These are phyloP conservation scores for Entonaema liquescens DNA, from an alignment of 495 filamentous ascomycete genomes.

Conservation along the genomic window DNA sequence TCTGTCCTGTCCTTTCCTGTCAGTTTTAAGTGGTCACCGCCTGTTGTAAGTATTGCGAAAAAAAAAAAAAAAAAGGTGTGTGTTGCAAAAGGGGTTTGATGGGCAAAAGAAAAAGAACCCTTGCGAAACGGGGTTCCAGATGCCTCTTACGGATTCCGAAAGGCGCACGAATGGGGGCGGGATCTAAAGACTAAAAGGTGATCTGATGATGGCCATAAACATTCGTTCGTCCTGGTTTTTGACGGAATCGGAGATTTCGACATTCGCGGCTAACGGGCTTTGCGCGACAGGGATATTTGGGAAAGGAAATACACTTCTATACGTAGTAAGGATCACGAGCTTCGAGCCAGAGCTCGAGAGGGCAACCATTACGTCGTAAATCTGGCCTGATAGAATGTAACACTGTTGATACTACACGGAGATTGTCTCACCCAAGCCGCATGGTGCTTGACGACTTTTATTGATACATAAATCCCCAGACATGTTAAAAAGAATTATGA, in stretches of 20 bases:
- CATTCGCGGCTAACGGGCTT: conserved; percentile 42
- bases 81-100: conserved; percentile 1
- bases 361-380: conserved; percentile 31
- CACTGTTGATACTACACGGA: conserved; percentile 37
- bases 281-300: conserved; percentile 29
- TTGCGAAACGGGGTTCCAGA: conserved; percentile 29
- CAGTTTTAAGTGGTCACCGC: conserved; percentile 32
- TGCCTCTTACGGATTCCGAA: conserved; percentile 39
- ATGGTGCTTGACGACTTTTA: conserved; percentile 23
- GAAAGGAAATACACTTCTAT: conserved; percentile 3
- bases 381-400: conserved; percentile 37
- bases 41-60: conserved; percentile 18
- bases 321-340: conserved; percentile 37
- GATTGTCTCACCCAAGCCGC: conserved; percentile 30
- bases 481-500: conserved; percentile 8
- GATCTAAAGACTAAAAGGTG: conserved; percentile 21
- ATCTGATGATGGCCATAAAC: conserved; percentile 37
- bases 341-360: conserved; percentile 29
- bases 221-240: conserved; percentile 13
- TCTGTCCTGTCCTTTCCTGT: neutral
- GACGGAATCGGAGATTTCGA: conserved; percentile 41
- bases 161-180: conserved; percentile 17
- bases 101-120: conserved; percentile 23
- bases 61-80: neutral
- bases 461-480: conserved; percentile 15